These are phyloP conservation scores for Auxenochlorella protothecoides DNA, from an alignment of 139 green algal species.

Conservation along the genomic window DNA sequence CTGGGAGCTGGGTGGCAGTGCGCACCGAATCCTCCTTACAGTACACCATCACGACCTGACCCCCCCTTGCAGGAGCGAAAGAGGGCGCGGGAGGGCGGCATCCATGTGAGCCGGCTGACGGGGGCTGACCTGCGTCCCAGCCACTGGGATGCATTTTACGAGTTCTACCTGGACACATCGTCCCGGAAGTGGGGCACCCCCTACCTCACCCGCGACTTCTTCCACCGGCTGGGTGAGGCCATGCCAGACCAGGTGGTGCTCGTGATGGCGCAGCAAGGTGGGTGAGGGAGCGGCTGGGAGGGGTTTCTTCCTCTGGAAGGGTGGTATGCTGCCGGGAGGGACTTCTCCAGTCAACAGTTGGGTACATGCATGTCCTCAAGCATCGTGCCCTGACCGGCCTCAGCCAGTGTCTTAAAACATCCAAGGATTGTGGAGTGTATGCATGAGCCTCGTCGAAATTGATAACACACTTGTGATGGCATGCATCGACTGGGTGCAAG, in stretches of 20 bases:
- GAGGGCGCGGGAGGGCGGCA: constrained; percentile 36
- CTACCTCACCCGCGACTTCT: constrained; percentile 87
- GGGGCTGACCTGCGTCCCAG: constrained; percentile 47
- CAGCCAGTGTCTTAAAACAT: too few relatives aligned
- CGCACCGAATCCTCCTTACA: too few relatives aligned
- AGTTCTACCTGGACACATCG: constrained; percentile 63
- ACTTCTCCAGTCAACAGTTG: too few relatives aligned
- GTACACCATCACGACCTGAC: not conserved
- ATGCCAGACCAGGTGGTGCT: constrained; percentile 69
- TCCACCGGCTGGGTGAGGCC: constrained; percentile 50
- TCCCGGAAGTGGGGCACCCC: constrained; percentile 69
- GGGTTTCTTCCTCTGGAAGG: not conserved
- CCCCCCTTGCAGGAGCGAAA: constrained; percentile 63
- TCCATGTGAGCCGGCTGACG: constrained; percentile 45
- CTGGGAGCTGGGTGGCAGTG: too few relatives aligned
- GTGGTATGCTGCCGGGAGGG: not conserved
- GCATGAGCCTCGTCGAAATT: too few relatives aligned
- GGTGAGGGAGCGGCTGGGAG: too few relatives aligned
- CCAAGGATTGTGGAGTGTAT: too few relatives aligned
- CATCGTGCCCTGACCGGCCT: too few relatives aligned
- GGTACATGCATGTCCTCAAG: too few relatives aligned
- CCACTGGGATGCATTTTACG: constrained; percentile 78
- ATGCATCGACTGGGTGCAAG: too few relatives aligned
- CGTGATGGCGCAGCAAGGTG: constrained; percentile 58
- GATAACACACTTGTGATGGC: too few relatives aligned